A percentile compares a stretch with the other conserved stretches of the same genome.
Conservation (phyloP, 2,329 filamentous ascomycete genomes). For the Fusarium anthophilum region DNA sequence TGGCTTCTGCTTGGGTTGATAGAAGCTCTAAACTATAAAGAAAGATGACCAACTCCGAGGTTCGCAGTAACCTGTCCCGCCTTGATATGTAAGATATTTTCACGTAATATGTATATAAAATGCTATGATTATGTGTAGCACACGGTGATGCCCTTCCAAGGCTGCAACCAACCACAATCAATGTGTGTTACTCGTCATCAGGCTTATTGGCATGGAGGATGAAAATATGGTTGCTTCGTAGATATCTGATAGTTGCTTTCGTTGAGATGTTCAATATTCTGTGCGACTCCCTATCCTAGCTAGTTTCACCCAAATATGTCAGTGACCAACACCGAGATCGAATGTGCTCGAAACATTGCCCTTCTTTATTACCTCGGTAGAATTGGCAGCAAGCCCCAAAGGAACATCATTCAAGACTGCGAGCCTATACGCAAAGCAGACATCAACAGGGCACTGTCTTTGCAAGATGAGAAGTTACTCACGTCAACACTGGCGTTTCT, state of each 20-base stretch:
- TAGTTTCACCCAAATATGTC: background rate
- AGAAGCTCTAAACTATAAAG: conserved; percentile 40
- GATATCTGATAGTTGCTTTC: background rate
- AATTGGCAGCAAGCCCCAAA: background rate
- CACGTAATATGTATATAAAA: background rate
- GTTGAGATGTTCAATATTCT: background rate
- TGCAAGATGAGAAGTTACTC: conserved; percentile 31
- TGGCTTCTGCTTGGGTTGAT: conserved; percentile 31
- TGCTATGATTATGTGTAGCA: background rate
- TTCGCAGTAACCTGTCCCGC: background rate
- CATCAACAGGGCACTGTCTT: background rate
- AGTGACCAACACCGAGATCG: background rate
- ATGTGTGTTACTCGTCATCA: background rate
- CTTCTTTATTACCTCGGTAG: conserved; percentile 22
- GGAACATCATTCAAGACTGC: background rate
- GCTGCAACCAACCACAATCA: background rate
- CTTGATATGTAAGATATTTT: background rate
- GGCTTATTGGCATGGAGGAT: background rate
- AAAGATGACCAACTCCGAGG: conserved; percentile 29
- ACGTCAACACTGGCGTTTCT: conserved; percentile 29
- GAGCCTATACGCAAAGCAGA: background rate
- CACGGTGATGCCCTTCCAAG: background rate
- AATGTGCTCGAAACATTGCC: conserved; percentile 24
- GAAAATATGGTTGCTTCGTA: background rate
- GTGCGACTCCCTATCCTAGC: background rate